Evolutionary conservation across 768 basidiomycete genomes (phyloP), one percentile per base, ranked within the genome.

Genomic region (Pleurotus eryngii): DNA sequence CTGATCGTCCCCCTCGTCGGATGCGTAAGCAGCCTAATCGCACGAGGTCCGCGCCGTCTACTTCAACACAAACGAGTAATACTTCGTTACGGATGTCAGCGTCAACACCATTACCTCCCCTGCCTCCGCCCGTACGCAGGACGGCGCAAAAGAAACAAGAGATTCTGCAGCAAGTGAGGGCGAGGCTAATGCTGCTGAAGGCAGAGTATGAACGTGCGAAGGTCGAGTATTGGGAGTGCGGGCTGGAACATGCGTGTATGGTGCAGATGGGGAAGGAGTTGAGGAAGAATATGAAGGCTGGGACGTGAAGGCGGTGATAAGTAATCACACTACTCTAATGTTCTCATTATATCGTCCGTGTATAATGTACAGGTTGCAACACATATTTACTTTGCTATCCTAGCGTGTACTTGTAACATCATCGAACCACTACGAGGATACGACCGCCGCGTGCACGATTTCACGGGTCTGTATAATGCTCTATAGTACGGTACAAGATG

Each of bases 141-240:
- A 35, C 30, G 2, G 30, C 30, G 3, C 30, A 35, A 11, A n/a
- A 54, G 42, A 79, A 74, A 60, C 74, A 71, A 22, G 79, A 76
- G 9, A 70, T 86, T 18, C 58, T 90, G 30, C 71, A 67, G 45
- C 76, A 78, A 12, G 88, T 87, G 12, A 74, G 71, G 55, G 81
- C 81, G 62, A 76, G 81, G 63, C 79, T 81, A 58, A 69, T 70
- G 55, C 74, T 81, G 61, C 61, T 92, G 38, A 70, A 72, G 56
- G 70, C 70, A 8, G 84, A 87, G 70, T 70, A 91, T 46, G 78
- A 84, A 49, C 74, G 72, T 54, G 81, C 84, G 20, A 86, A 86
- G 64, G 75, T 81, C 26, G 83, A 86, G 64, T 68, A 90, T 57
- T 90, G 90, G 90, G 87, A 89, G 71, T 54, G 51, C 39, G 51